Evolutionary conservation across 2,329 filamentous ascomycete genomes (phyloP), one percentile per base, ranked within the genome.

Genomic region (Xylaria sp.): DNA sequence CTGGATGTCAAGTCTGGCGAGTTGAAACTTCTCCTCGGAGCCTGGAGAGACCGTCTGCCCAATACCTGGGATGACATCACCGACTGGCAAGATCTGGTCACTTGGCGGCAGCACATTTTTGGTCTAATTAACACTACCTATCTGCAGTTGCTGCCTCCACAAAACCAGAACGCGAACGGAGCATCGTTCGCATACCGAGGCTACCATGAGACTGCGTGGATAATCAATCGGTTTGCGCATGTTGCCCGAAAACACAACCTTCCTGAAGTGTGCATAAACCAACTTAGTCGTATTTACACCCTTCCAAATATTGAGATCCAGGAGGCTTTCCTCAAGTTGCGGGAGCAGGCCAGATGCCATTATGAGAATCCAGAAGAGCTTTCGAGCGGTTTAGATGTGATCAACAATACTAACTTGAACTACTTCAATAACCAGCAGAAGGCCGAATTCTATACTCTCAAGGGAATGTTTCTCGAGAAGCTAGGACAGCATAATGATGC

Each of bases 51-150:
- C 78, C 89, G 96, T 57, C 83, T 99, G 61, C 96, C 96, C 1
- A 99, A 99, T 77, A 92, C 97, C 3, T 99, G 96, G 96, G 96
- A 99, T 79, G 96, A 99, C 79, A 99, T 99, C 80, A 97, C 97
- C 72, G 93, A 96, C 47, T 99, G 96, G 96, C 96, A 99, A 79
- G 97, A 99, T 78, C 85, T 99, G 48, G 96, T 99, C n/a, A 99
- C 96, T 1, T 99, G 96, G 96, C 90, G 96, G 73, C 97, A 99
- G 79, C 96, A 99, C 80, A 98, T 99, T 69, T 99, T 99, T 83
- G 92, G 94, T 65, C 87, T 99, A 27, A 98, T 99, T 82, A 99
- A 99, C 79, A 89, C 89, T 57, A 97, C 94, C 0, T 99, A 99
- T 77, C 87, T 99, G 11, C 88, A 90, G 62, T 86, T 99, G 54